Percentiles rank a stretch among this genome's conserved stretches.
phyloP scores from a whole-genome alignment of 495 filamentous ascomycete species.

The Clavariopsis aquatica region DNA sequence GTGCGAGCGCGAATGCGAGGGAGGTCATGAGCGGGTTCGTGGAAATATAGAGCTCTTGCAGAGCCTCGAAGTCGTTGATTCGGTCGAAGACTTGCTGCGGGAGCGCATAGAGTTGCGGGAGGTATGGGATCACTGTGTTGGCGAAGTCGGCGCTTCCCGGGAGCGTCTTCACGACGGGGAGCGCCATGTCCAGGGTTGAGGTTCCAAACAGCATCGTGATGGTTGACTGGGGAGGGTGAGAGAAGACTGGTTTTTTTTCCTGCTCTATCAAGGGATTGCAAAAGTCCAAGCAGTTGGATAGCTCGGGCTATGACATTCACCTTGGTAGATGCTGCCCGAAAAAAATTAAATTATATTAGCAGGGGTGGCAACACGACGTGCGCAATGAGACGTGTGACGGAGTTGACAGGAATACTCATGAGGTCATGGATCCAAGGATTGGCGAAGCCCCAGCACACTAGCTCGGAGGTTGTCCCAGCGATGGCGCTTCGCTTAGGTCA shows the following conservation, averaged over 20 bases:
- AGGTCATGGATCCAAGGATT: neutral
- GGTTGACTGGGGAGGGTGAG: neutral
- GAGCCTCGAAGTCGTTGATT: constrained; percentile 56
- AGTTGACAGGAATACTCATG: neutral
- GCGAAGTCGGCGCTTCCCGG: constrained; percentile 71
- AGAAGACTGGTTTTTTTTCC: neutral
- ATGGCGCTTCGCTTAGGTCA: neutral
- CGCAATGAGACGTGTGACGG: neutral
- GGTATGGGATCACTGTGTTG: constrained; percentile 70
- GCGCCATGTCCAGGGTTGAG: constrained; percentile 35
- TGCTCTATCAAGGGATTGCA: too few relatives aligned
- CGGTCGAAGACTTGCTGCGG: constrained; percentile 62
- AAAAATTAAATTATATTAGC: too few relatives aligned
- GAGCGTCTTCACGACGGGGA: constrained; percentile 69
- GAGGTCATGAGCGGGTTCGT: constrained; percentile 87
- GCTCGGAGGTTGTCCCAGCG: neutral
- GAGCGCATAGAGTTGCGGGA: constrained; percentile 74
- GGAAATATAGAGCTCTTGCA: constrained; percentile 70
- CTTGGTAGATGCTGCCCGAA: too few relatives aligned
- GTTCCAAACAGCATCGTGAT: constrained; percentile 33
- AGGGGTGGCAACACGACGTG: neutral
- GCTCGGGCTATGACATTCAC: too few relatives aligned
- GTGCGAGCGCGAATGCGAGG: constrained; percentile 66
- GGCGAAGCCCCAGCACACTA: neutral
- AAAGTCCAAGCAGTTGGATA: too few relatives aligned